Percentiles rank a stretch among this genome's conserved stretches.
Conservation (phyloP, 2,329 filamentous ascomycete species). For the Ciborinia camelliae region DNA sequence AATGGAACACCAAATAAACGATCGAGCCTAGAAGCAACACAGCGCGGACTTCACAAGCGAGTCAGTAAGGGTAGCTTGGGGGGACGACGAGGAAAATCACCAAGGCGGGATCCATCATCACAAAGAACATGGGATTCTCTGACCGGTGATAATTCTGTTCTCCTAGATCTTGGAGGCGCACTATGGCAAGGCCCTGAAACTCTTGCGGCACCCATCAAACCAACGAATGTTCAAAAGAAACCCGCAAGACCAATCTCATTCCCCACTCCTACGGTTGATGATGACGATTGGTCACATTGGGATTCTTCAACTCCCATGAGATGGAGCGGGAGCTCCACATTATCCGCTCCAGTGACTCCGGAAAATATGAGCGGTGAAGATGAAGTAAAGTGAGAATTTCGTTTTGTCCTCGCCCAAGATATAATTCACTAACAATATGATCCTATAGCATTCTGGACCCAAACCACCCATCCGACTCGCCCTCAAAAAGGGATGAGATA, state of each 20-base stretch:
- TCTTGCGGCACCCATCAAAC: conserved; percentile 22
- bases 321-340: conserved; percentile 54
- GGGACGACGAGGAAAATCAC: conserved; percentile 26
- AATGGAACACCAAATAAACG: conserved; percentile 44
- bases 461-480: conserved; percentile 25
- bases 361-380: conserved; percentile 27
- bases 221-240: conserved; percentile 26
- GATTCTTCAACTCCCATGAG: conserved; percentile 52
- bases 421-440: conserved; percentile 15
- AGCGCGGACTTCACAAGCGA: conserved; percentile 35
- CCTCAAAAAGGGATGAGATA: conserved; percentile 38
- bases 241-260: conserved; percentile 28
- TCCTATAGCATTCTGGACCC: conserved; percentile 18
- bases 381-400: conserved; percentile 31
- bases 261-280: conserved; percentile 42
- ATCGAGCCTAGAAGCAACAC: conserved; percentile 38
- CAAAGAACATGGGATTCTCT: conserved; percentile 35
- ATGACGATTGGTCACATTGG: conserved; percentile 63
- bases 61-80: conserved; percentile 39
- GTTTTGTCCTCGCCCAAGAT: conserved; percentile 21
- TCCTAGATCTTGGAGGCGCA: conserved; percentile 28
- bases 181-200: conserved; percentile 22
- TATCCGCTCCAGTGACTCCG: conserved; percentile 32
- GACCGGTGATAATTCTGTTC: conserved; percentile 28
- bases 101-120: conserved; percentile 20